phyloP scores from a whole-genome alignment of 805 yeast species.

The Saturnispora kantuleensis region DNA sequence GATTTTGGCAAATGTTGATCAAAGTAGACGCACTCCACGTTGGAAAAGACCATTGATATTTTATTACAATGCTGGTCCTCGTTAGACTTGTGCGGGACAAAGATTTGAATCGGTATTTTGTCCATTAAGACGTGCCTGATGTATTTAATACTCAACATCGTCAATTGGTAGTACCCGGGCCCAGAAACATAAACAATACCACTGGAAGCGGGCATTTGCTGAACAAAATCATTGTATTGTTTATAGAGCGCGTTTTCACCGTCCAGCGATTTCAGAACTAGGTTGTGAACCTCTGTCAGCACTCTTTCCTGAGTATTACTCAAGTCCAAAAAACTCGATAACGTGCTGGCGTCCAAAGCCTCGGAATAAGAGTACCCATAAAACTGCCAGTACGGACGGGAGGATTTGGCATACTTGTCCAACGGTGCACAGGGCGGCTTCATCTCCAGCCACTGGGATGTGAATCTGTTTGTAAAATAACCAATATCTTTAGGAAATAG shows the following conservation, averaged over 20 bases:
- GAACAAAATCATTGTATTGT: slow-evolving; percentile 7
- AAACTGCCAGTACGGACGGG: slow-evolving; percentile 23
- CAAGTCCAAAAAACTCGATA: slow-evolving; percentile 17
- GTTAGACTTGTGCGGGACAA: slow-evolving; percentile 35
- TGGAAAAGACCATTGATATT: slow-evolving; percentile 27
- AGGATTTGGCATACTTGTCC: slow-evolving; percentile 16
- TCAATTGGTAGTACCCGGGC: slow-evolving; percentile 22
- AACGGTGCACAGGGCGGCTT: slow-evolving; percentile 21
- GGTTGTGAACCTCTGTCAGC: slow-evolving; percentile 16
- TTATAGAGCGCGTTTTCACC: slow-evolving; percentile 11
- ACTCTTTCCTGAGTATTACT: slow-evolving; percentile 19
- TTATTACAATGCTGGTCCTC: slow-evolving; percentile 36
- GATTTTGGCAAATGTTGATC: slow-evolving; percentile 22
- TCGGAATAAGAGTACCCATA: slow-evolving; percentile 22
- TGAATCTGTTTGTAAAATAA: slow-evolving; percentile 4
- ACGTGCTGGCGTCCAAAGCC: slow-evolving; percentile 15
- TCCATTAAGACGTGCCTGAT: slow-evolving; percentile 22
- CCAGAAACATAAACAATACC: slow-evolving; percentile 28
- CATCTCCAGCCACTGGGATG: slow-evolving; percentile 2
- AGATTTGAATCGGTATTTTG: slow-evolving; percentile 37
- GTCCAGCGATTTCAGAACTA: slow-evolving; percentile 11
- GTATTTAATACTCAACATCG: slow-evolving; percentile 24
- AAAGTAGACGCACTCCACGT: slow-evolving; percentile 37
- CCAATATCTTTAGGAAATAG: slow-evolving; percentile 1
- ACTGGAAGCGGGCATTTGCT: slow-evolving; percentile 11